Evolutionary conservation across 2,329 filamentous ascomycete genomes (phyloP).

Genomic region (Paecilomyces formosus): DNA sequence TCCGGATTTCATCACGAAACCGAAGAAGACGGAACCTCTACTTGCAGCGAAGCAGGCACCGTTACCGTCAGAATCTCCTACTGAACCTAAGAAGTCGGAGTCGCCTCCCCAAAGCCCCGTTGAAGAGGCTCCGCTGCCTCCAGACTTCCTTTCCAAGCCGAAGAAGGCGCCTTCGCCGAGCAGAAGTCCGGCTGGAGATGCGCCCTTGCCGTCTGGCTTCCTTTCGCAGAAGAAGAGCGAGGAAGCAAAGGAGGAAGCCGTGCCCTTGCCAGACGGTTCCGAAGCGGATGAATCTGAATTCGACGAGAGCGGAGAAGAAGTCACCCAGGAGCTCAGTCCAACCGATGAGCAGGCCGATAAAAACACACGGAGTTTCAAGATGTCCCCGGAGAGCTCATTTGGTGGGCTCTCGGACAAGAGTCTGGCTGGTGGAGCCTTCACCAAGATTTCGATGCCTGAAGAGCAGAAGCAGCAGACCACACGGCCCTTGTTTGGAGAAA

Average conservation of each 20-base stretch:
- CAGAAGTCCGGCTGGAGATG: neutral
- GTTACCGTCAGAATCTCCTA: conserved; percentile 23
- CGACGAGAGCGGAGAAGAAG: conserved; percentile 39
- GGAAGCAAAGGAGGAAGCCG: conserved; percentile 13
- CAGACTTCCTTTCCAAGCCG: conserved; percentile 12
- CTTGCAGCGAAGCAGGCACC: conserved; percentile 11
- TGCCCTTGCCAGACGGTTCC: conserved; percentile 27
- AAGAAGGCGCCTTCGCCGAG: conserved; percentile 1
- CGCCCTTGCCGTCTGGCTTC: neutral
- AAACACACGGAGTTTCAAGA: conserved; percentile 27
- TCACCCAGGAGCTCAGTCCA: conserved; percentile 32
- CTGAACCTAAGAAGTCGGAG: conserved; percentile 8
- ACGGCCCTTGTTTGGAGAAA: conserved; percentile 38
- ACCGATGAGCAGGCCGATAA: conserved; percentile 19
- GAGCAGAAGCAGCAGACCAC: conserved; percentile 18
- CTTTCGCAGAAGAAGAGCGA: conserved; percentile 11
- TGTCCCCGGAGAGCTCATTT: conserved; percentile 40
- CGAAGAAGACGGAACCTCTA: conserved; percentile 6
- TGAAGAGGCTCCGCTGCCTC: conserved; percentile 19
- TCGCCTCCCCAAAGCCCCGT: conserved; percentile 6
- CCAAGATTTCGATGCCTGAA: conserved; percentile 25
- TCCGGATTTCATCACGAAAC: conserved; percentile 12
- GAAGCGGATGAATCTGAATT: conserved; percentile 34
- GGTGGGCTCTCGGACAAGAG: conserved; percentile 27
- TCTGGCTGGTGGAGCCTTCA: conserved; percentile 33